These are phyloP conservation scores for Fusarium metavorans DNA, from an alignment of 2,329 filamentous ascomycete genomes.

Conservation along the genomic window DNA sequence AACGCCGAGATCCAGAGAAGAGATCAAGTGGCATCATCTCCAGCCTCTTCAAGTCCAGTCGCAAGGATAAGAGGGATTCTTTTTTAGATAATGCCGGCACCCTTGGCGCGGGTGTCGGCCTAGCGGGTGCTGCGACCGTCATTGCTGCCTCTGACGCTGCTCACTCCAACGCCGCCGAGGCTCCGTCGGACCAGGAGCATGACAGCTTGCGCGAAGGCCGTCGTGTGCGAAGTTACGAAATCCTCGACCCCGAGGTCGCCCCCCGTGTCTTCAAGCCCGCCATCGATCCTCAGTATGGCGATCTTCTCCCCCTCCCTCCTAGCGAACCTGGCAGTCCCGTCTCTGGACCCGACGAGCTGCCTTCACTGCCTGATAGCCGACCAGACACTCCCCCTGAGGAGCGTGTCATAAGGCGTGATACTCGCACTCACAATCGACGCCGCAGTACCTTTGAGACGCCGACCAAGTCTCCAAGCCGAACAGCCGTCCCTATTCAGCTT, in stretches of 20 bases:
- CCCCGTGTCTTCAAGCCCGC: slow-evolving; percentile 71
- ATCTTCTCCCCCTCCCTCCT: slow-evolving; percentile 73
- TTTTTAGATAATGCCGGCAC: slow-evolving; percentile 80
- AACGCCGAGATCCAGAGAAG: slow-evolving; percentile 52
- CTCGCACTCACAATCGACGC: slow-evolving; percentile 59
- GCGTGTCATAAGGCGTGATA: slow-evolving; percentile 55
- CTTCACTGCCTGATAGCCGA: slow-evolving; percentile 70
- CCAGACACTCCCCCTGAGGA: slow-evolving; percentile 67
- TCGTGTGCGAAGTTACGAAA: slow-evolving; percentile 48
- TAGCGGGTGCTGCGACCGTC: slow-evolving; percentile 63
- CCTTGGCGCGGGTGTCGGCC: slow-evolving; percentile 77
- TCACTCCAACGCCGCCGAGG: slow-evolving; percentile 61
- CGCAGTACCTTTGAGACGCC: slow-evolving; percentile 62
- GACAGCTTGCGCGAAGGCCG: slow-evolving; percentile 40
- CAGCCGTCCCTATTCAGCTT: slow-evolving; percentile 69
- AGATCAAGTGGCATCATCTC: slow-evolving; percentile 60
- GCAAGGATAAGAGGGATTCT: slow-evolving; percentile 64
- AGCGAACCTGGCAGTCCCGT: slow-evolving; percentile 66
- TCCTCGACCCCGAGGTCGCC: slow-evolving; percentile 69
- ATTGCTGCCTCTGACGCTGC: slow-evolving; percentile 52
- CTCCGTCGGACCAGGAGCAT: slow-evolving; percentile 54
- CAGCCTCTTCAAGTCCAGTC: slow-evolving; percentile 60
- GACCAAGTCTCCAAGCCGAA: slow-evolving; percentile 65
- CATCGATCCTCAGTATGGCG: slow-evolving; percentile 75
- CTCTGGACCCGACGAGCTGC: slow-evolving; percentile 55